phyloP scores from a whole-genome alignment of 352 stramenopile genomes.

The Pythium scleroteichum region DNA sequence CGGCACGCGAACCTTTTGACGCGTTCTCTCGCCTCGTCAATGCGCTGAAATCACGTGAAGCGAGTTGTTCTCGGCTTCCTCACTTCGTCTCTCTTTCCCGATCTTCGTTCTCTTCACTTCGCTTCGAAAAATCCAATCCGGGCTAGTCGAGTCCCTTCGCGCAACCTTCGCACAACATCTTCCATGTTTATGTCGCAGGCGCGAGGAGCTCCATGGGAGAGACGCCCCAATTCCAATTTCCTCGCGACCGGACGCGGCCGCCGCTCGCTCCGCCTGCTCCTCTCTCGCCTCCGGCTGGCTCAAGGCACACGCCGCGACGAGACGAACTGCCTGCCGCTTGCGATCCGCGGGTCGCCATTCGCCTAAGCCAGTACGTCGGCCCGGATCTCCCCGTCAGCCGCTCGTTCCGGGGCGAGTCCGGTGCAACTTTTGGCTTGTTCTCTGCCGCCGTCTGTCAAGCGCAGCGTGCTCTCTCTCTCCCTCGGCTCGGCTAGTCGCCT shows the following conservation, averaged over 20 bases:
- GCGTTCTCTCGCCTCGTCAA: too few relatives aligned
- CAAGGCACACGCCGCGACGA: slow-evolving; percentile 21
- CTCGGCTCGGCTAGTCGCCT: not conserved
- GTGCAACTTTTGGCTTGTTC: too few relatives aligned
- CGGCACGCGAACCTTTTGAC: too few relatives aligned
- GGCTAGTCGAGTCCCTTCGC: not conserved
- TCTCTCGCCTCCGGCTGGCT: slow-evolving; percentile 16
- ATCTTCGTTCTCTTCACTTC: slow-evolving; percentile 3
- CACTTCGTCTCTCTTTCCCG: not conserved
- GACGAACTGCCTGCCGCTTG: slow-evolving; percentile 8
- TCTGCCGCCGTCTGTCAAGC: too few relatives aligned
- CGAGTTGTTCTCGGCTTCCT: too few relatives aligned
- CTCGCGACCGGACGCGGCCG: too few relatives aligned
- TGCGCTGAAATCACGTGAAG: too few relatives aligned
- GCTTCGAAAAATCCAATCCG: too few relatives aligned
- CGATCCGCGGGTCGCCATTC: too few relatives aligned
- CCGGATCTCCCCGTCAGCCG: not conserved
- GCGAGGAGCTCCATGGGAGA: not conserved
- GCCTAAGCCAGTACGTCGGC: not conserved
- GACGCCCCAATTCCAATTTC: slow-evolving; percentile 2
- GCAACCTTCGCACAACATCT: slow-evolving; percentile 24
- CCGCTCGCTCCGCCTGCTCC: not conserved
- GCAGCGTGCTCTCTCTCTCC: not conserved
- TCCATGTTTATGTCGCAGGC: not conserved
- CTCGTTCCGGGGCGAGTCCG: not conserved